Evolutionary conservation across 345 rosid genomes (phyloP).

Genomic region (Brassica carinata): DNA sequence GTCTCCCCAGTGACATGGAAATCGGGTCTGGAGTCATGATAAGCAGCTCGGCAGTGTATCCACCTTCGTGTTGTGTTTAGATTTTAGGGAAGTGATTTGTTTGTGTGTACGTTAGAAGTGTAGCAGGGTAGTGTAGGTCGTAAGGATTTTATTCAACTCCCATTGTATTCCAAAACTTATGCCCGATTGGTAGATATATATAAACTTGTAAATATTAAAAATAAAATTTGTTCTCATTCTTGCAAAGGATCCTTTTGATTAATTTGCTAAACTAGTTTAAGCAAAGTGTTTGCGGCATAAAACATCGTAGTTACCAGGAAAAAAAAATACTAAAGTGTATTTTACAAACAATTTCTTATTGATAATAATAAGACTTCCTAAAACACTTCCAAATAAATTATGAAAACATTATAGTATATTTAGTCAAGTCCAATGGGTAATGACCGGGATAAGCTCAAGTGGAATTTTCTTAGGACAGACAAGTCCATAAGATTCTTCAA

Average conservation of each 20-base stretch:
- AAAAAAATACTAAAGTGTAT: too few relatives aligned
- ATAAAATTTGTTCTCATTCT: not conserved
- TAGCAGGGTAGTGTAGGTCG: not conserved
- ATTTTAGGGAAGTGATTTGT: not conserved
- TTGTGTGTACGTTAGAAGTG: not conserved
- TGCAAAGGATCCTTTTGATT: not conserved
- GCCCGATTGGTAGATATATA: too few relatives aligned
- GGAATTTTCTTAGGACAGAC: not conserved
- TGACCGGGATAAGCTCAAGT: not conserved
- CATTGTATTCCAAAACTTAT: not conserved
- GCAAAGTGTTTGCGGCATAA: not conserved
- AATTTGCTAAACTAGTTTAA: not conserved
- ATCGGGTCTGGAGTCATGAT: too few relatives aligned
- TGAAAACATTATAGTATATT: not conserved
- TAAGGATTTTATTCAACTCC: too few relatives aligned
- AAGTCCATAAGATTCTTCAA: not conserved
- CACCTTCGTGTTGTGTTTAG: not conserved
- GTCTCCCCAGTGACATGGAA: too few relatives aligned
- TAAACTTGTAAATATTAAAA: too few relatives aligned
- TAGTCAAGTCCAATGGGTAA: not conserved
- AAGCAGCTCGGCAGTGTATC: too few relatives aligned
- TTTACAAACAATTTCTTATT: not conserved
- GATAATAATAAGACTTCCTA: not conserved
- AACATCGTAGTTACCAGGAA: not conserved
- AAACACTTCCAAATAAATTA: not conserved